These are phyloP conservation scores for Crithidia sp. DNA, from an alignment of 208 protist species.

Conservation along the genomic window DNA sequence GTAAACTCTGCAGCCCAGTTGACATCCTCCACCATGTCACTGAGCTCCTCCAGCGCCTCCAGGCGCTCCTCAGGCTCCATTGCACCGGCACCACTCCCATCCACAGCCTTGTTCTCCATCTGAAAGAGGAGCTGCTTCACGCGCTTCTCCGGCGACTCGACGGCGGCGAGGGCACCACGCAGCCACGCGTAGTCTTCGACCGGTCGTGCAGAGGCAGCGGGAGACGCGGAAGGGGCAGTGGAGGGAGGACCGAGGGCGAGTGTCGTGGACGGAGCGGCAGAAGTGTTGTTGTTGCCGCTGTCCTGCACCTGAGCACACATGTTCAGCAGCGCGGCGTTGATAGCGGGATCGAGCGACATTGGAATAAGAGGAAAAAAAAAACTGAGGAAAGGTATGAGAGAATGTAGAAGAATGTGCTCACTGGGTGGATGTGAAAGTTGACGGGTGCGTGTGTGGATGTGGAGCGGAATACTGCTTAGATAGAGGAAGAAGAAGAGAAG, in stretches of 20 bases:
- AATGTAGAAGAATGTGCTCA: neutral
- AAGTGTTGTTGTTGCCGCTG: neutral
- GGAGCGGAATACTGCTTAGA: no score
- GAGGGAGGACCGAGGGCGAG: neutral
- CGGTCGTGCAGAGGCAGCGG: constrained; percentile 12
- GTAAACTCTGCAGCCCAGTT: constrained; percentile 88
- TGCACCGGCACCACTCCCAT: neutral
- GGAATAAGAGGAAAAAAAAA: neutral
- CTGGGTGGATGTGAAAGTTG: no score
- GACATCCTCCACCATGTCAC: constrained; percentile 88
- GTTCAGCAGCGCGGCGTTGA: constrained; percentile 39
- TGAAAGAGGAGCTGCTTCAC: constrained; percentile 48
- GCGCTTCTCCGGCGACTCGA: constrained; percentile 76
- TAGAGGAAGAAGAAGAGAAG: no score
- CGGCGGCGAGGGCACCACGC: constrained; percentile 58
- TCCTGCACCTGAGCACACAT: constrained; percentile 37
- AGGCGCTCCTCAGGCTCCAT: constrained; percentile 23
- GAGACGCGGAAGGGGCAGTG: neutral
- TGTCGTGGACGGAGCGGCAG: constrained; percentile 1
- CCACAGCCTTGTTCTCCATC: constrained; percentile 23
- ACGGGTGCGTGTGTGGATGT: no score
- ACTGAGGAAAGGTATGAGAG: neutral
- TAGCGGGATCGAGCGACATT: constrained; percentile 32
- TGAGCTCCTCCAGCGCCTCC: constrained; percentile 73
- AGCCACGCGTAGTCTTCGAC: constrained; percentile 73